Percentiles rank a stretch among this genome's conserved stretches.
phyloP scores from a whole-genome alignment of 352 stramenopile species.

The Pythium phragmitis region DNA sequence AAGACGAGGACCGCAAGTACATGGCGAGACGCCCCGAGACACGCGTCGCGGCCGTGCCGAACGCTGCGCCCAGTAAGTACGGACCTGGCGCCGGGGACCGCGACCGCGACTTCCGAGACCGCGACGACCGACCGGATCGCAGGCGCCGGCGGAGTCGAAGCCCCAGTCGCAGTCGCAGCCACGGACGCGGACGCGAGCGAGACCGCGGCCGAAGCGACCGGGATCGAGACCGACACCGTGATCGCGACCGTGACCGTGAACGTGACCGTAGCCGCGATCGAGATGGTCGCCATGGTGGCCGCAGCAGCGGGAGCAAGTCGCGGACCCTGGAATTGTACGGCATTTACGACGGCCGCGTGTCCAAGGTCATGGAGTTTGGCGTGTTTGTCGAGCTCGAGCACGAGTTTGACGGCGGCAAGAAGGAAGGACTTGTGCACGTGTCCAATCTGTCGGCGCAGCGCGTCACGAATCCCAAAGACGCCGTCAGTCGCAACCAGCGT shows the following conservation, averaged over 20 bases:
- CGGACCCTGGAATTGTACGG: slow-evolving; percentile 85
- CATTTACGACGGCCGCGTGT: slow-evolving; percentile 94
- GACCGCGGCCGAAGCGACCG: slow-evolving; percentile 25
- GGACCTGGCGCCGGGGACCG: slow-evolving; percentile 6
- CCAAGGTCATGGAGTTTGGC: slow-evolving; percentile 97
- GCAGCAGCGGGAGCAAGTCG: slow-evolving; percentile 24
- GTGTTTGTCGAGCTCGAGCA: slow-evolving; percentile 93
- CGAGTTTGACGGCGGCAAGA: slow-evolving; percentile 47
- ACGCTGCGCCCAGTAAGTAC: slow-evolving; percentile 11
- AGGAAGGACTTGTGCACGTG: slow-evolving; percentile 95
- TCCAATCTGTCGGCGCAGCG: slow-evolving; percentile 90
- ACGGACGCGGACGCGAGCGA: slow-evolving; percentile 40
- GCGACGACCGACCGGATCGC: background rate
- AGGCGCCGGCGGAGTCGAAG: background rate
- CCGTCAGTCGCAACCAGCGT: slow-evolving; percentile 83
- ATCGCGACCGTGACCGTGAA: slow-evolving; percentile 36
- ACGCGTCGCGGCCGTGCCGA: background rate
- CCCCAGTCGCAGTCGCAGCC: slow-evolving; percentile 21
- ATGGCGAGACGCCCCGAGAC: slow-evolving; percentile 13
- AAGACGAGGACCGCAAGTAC: slow-evolving; percentile 22
- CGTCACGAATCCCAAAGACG: slow-evolving; percentile 86
- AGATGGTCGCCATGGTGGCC: slow-evolving; percentile 12
- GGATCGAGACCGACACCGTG: slow-evolving; percentile 38
- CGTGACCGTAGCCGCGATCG: slow-evolving; percentile 22
- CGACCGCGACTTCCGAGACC: slow-evolving; percentile 6